Base-by-base conservation (phyloP, 2,329 filamentous ascomycete genomes). In the Diaporthe ampelina region DNA sequence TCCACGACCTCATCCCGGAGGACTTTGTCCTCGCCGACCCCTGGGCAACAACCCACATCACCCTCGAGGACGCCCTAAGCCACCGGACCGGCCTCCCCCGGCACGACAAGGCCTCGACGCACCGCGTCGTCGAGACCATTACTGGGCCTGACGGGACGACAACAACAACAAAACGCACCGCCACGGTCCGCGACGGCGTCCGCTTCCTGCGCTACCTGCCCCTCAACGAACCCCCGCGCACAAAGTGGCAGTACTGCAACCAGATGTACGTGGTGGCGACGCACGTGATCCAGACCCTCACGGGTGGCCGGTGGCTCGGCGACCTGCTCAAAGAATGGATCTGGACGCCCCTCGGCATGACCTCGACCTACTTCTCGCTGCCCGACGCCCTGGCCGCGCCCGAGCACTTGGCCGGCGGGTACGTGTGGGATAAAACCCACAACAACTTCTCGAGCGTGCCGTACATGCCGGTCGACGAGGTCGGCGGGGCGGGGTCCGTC, bases 41-140 rank as follows among this genome's bases (percentile, higher is more conserved):
- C 9, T 84, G 82, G 75, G 82, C 83, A 7, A 88, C 85, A 10
- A 77, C 80, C n/a, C 83, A 86, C 74, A 79, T 88, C 37, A 90
- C 87, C 0, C 78, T 90, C 9, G 88, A 90, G 75, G 89, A 91
- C 77, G 84, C 87, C 8, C 81, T 90, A 4, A 84, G 84, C 57
- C 89, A 90, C 80, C 82, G 88, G 29, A 86, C 84, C 1, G 88
- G 89, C 2, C 81, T 89, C 73, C 83, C 88, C 17, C 76, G 81
- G 65, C 86, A 85, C 80, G 85, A 86, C 77, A 78, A 80, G 72
- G 77, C 81, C 59, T 80, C 81, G 4, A 76, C 76, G 17, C 71
- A 77, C 50, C 76, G 76, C 2, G 79, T 80, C 56, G 80, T 82
- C 45, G 76, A 78, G 3, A 19, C 15, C 15, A 3, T 6, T 6